A percentile compares a stretch with the other conserved stretches of the same genome.
Conservation (phyloP, 2,329 filamentous ascomycete species). For the Aureobasidium zeae region DNA sequence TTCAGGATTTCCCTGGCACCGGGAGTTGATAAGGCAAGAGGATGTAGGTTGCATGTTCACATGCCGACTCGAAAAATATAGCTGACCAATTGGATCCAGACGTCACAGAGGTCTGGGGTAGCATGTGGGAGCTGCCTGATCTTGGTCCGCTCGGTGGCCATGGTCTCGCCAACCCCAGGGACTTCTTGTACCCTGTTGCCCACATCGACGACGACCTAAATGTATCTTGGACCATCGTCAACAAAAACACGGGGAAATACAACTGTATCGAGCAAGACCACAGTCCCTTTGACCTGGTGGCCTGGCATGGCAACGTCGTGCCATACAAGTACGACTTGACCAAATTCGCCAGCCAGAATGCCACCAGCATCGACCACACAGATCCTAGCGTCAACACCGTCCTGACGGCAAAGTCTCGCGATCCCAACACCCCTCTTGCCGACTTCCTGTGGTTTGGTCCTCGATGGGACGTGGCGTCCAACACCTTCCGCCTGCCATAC, state of each 20-base stretch:
- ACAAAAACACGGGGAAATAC: conserved; percentile 30
- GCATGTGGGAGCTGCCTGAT: conserved; percentile 33
- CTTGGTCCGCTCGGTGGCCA: conserved; percentile 33
- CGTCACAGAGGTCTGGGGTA: conserved; percentile 34
- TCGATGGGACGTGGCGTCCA: conserved; percentile 32
- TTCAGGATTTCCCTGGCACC: conserved; percentile 30
- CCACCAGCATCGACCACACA: conserved; percentile 32
- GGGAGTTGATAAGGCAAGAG: conserved; percentile 28
- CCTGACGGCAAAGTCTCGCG: conserved; percentile 30
- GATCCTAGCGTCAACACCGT: conserved; percentile 33
- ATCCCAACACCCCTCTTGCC: conserved; percentile 29
- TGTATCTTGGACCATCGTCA: conserved; percentile 28
- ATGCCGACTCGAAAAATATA: no score
- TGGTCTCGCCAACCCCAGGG: conserved; percentile 33
- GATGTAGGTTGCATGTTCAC: no score
- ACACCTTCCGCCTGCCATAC: conserved; percentile 33
- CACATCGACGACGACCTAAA: conserved; percentile 31
- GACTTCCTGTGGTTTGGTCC: conserved; percentile 34
- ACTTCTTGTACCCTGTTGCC: conserved; percentile 32
- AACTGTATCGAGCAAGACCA: conserved; percentile 30
- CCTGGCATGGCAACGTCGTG: conserved; percentile 34
- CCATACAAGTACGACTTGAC: conserved; percentile 48
- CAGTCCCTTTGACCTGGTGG: conserved; percentile 36
- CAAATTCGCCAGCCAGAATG: conserved; percentile 35
- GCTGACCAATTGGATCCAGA: no score